Evolutionary conservation across 805 yeast genomes (phyloP).

Genomic region (Kazachstania kunashirensis): DNA sequence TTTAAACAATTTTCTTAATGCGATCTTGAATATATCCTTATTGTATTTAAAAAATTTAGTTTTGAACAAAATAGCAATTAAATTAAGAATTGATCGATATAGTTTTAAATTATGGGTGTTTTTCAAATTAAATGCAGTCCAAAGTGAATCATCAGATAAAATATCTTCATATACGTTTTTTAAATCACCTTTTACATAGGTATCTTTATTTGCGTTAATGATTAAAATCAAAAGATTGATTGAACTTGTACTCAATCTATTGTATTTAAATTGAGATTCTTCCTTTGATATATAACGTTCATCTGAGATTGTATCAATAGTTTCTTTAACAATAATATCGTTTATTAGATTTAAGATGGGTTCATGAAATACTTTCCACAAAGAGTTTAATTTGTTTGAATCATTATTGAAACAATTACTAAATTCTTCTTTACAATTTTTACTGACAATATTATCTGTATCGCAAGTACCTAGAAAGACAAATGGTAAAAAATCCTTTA

Average conservation of each 20-base stretch:
- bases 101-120: constrained; percentile 33
- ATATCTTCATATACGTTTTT: constrained; percentile 25
- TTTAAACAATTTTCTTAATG: constrained; percentile 28
- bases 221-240: constrained; percentile 38
- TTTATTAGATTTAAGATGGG: constrained; percentile 48
- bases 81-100: constrained; percentile 33
- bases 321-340: constrained; percentile 47
- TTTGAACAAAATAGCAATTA: constrained; percentile 29
- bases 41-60: constrained; percentile 11
- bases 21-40: constrained; percentile 27
- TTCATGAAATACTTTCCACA: constrained; percentile 51
- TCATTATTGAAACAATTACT: constrained; percentile 46
- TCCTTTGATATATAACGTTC: constrained; percentile 57
- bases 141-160: constrained; percentile 35
- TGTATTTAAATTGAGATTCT: constrained; percentile 56
- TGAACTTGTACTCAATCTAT: constrained; percentile 44
- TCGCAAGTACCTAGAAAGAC: constrained; percentile 70
- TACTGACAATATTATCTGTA: constrained; percentile 51
- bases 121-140: constrained; percentile 34
- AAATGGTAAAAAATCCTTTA: constrained; percentile 62
- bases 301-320: constrained; percentile 59
- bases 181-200: constrained; percentile 4
- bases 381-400: constrained; percentile 42
- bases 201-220: constrained; percentile 13
- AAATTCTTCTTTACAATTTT: constrained; percentile 39